Evolutionary conservation across 2,329 filamentous ascomycete genomes (phyloP).

Genomic region (Helotiales sp.): DNA sequence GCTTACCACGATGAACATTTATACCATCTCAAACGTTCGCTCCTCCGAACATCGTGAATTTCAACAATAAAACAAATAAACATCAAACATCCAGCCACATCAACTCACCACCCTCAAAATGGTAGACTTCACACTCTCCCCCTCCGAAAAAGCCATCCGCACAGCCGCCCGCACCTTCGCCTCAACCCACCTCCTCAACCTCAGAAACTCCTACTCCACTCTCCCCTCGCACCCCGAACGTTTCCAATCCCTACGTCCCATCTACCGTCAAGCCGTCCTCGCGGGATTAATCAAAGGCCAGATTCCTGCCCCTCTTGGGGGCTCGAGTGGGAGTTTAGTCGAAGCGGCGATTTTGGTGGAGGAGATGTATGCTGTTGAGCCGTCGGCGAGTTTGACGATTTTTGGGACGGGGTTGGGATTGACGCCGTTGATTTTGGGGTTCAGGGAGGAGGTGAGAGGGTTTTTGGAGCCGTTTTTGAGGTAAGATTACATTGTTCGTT

Average conservation of each 20-base stretch:
- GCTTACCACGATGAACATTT: not conserved
- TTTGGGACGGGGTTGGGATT: conserved; percentile 52
- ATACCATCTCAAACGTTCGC: not conserved
- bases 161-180: conserved; percentile 27
- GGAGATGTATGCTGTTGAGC: conserved; percentile 52
- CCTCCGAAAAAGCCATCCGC: conserved; percentile 25
- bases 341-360: conserved; percentile 52
- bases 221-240: conserved; percentile 30
- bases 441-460: conserved; percentile 40
- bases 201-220: not conserved
- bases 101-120: no score
- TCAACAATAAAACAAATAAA: not conserved
- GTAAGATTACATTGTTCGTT: no score
- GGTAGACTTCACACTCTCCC: conserved; percentile 34
- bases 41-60: not conserved
- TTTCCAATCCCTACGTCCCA: conserved; percentile 46
- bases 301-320: conserved; percentile 45
- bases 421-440: conserved; percentile 47
- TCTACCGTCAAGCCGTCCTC: conserved; percentile 44
- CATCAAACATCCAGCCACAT: no score
- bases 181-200: not conserved
- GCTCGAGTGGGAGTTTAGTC: conserved; percentile 42
- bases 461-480: conserved; percentile 48
- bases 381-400: conserved; percentile 47
- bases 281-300: conserved; percentile 48